Evolutionary conservation across 345 rosid genomes (phyloP), one percentile per base, ranked within the genome.

Genomic region (Brassica napus): DNA sequence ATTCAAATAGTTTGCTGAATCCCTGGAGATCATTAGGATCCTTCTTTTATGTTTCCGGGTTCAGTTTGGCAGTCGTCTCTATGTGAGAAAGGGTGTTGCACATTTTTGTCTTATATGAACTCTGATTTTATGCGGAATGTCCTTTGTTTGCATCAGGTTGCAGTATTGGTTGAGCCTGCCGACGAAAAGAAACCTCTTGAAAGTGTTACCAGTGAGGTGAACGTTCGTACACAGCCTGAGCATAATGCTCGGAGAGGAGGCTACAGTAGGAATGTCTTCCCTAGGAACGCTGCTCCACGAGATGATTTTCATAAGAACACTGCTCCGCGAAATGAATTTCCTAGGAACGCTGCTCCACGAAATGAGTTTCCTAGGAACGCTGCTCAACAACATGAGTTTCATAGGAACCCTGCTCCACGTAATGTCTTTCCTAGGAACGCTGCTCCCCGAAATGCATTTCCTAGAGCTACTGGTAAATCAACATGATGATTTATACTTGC

Each of bases 211-310:
- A 14, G 5, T 62, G 67, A 62, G 14, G 67, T 30, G 67, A 14
- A 62, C 14, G 66, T 30, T 62, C 66, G 10, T 62, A 62, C 66
- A 62, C 66, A 62, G 67, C 42, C 67, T 63, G 42, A 63, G 7
- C 23, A 31, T n/a, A 63, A 63, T 31, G 42, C 15, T 31, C 42
- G 23, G 23, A 63, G 67, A 63, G 67, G 67, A 31, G 67, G 67
- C 11, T 3, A 63, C 67, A n/a, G 3, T 63, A 63, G 67, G 67
- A 63, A 63, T 63, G 3, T 14, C 21, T 30, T 62, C 8, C 66
- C 66, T 30, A 62, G 66, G 66, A 61, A 28, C 35, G 16, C 37
- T 61, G 35, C 18, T 61, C 65, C 65, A 30, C 66, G 37, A 62
- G 30, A 62, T 62, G 37, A 15, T 28, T 28, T 62, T 30, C 21